A percentile compares a stretch with the other conserved stretches of the same genome.
phyloP scores from a whole-genome alignment of 2,329 filamentous ascomycete species.

The Talaromyces sp. region DNA sequence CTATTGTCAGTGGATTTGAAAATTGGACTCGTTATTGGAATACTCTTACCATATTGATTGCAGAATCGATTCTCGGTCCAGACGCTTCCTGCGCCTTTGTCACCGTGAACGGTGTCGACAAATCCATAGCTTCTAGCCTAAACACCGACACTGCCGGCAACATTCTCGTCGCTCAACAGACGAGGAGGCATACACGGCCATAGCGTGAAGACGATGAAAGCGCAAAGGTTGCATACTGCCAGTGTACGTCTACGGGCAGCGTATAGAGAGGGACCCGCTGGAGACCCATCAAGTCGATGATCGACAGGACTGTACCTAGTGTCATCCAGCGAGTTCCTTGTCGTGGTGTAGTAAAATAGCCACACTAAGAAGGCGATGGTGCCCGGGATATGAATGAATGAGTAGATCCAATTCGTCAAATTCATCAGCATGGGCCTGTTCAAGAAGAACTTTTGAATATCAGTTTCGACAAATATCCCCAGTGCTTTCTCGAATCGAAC shows the following conservation, averaged over 20 bases:
- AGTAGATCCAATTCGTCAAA: slow-evolving; percentile 71
- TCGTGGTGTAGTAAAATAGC: slow-evolving; percentile 69
- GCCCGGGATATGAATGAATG: slow-evolving; percentile 74
- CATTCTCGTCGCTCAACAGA: slow-evolving; percentile 52
- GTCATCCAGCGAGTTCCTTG: slow-evolving; percentile 48
- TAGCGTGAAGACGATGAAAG: slow-evolving; percentile 57
- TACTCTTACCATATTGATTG: slow-evolving; percentile 64
- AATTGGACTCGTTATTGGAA: not conserved
- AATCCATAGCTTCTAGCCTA: slow-evolving; percentile 60
- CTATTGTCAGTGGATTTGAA: not conserved
- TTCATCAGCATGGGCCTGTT: slow-evolving; percentile 56
- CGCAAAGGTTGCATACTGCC: slow-evolving; percentile 58
- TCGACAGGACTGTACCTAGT: slow-evolving; percentile 21
- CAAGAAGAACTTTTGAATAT: slow-evolving; percentile 59
- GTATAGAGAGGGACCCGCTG: slow-evolving; percentile 53
- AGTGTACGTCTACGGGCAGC: slow-evolving; percentile 56
- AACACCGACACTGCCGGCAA: slow-evolving; percentile 54
- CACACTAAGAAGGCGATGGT: slow-evolving; percentile 67
- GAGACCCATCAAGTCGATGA: slow-evolving; percentile 38
- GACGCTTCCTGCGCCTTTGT: slow-evolving; percentile 61
- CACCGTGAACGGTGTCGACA: slow-evolving; percentile 58
- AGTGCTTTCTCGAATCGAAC: slow-evolving; percentile 64
- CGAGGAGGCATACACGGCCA: slow-evolving; percentile 63
- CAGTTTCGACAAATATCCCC: slow-evolving; percentile 63
- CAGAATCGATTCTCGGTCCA: slow-evolving; percentile 72